Base-by-base conservation (phyloP, 1,284 basidiomycete species). In the Papiliotrema nemorosa region DNA sequence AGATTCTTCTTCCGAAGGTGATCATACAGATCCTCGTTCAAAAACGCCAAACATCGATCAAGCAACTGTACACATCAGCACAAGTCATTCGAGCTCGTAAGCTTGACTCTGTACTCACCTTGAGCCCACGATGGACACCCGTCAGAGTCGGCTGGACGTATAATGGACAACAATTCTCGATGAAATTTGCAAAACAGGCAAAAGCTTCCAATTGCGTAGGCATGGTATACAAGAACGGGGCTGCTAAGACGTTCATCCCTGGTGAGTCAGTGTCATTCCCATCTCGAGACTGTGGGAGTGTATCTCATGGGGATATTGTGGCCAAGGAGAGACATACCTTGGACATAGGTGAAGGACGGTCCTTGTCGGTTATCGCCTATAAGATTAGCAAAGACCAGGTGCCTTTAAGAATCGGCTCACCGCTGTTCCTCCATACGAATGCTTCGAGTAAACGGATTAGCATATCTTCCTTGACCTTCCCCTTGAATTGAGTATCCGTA, bases 201-300 rank as follows among this genome's bases (percentile, higher is more conserved):
- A 97, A 98, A 0, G 94, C 94, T 73, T 98, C 94, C 10, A 97
- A 76, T 74, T 98, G 91, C 5, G 89, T 90, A 1, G 91, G 90
- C 83, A 97, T 87, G 10, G 88, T 90, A 70, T 96, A 97, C 36
- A 98, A 80, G 72, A 97, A 97, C 0, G 94, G 94, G 0, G 94
- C 94, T 16, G 92, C 90, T 27, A 98, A 82, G 34, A 97, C 94
- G 71, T 98, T 98, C 92, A 97, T 97, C 31, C 93, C 72, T 72
- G 49, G 13, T 16, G 40, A 18, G 35, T 35, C 3, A 27, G 39
- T 24, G 10, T 12, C 14, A 22, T 14, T n/a, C 5, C 10, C 47
- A 21, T 10, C 44, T n/a, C n/a, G n/a, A n/a, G n/a, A n/a, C n/a
- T n/a, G n/a, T n/a, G n/a, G n/a, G n/a, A n/a, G n/a, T n/a, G n/a